phyloP scores from a whole-genome alignment of 257 asterid genomes.

The Primulina huaijiensis region DNA sequence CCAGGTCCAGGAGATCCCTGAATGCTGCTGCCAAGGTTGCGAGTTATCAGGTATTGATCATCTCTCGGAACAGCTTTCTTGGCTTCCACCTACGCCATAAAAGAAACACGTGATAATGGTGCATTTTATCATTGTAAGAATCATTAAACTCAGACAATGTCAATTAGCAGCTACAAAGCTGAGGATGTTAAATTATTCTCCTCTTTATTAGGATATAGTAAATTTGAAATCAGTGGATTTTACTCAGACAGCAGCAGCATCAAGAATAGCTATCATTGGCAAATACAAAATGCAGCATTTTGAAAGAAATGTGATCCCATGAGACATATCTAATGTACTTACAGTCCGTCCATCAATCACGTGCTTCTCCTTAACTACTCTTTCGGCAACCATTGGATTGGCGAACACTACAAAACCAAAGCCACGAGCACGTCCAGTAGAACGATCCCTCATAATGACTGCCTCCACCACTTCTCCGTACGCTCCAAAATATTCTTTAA shows the following conservation, averaged over 20 bases:
- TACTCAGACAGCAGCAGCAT: not conserved
- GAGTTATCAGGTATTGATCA: conserved; percentile 55
- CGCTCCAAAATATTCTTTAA: conserved; percentile 60
- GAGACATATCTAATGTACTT: conserved; percentile 30
- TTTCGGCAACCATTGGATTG: conserved; percentile 68
- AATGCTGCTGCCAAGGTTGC: conserved; percentile 56
- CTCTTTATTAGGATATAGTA: not conserved
- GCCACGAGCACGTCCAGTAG: conserved; percentile 85
- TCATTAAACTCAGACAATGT: conserved; percentile 1
- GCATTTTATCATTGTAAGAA: not conserved
- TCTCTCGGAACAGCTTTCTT: conserved; percentile 88
- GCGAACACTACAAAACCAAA: conserved; percentile 78
- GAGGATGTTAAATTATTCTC: not conserved
- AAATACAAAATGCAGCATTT: not conserved
- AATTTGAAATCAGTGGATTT: conserved; percentile 1
- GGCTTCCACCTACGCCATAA: conserved; percentile 65
- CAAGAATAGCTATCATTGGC: not conserved
- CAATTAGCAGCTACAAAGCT: not conserved
- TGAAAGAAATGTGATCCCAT: conserved; percentile 11
- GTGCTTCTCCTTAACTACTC: conserved; percentile 80
- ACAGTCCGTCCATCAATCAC: conserved; percentile 73
- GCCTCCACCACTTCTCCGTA: conserved; percentile 81
- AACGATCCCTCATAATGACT: conserved; percentile 82
- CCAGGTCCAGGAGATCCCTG: conserved; percentile 78
- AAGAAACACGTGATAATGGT: conserved; percentile 14